These are phyloP conservation scores for Iris macrosiphon DNA, from an alignment of 106 monocot genomes.

Conservation along the genomic window DNA sequence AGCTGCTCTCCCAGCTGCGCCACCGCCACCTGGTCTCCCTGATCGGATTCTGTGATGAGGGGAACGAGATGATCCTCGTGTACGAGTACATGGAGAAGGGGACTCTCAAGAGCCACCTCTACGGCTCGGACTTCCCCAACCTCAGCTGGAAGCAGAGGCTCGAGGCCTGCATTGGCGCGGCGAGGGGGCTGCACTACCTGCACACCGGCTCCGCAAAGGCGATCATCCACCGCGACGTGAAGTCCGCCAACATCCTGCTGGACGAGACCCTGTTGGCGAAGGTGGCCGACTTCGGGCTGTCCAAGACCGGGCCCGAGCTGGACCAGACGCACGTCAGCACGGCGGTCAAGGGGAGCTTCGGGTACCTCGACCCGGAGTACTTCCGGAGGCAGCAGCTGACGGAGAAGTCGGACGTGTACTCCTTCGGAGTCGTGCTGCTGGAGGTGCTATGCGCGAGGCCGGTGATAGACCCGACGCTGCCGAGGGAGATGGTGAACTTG, in stretches of 20 bases:
- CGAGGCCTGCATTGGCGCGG: conserved; percentile 61
- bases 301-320: conserved; percentile 69
- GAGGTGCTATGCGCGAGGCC: conserved; percentile 69
- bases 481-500: conserved; percentile 74
- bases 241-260: conserved; percentile 69
- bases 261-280: conserved; percentile 64
- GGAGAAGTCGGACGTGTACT: conserved; percentile 77
- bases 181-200: conserved; percentile 74
- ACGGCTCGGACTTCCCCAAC: conserved; percentile 44
- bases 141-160: conserved; percentile 66
- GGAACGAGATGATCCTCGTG: conserved; percentile 69
- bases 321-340: conserved; percentile 85
- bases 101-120: conserved; percentile 61
- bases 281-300: conserved; percentile 71
- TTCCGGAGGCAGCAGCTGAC: conserved; percentile 70
- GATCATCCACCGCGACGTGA: conserved; percentile 76
- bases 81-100: conserved; percentile 84
- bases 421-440: conserved; percentile 70
- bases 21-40: conserved; percentile 78
- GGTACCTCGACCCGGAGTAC: conserved; percentile 78
- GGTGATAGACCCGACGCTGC: conserved; percentile 62
- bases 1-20: conserved; percentile 56
- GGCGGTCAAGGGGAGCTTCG: conserved; percentile 78
- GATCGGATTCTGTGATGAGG: conserved; percentile 65
- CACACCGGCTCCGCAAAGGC: conserved; percentile 62